phyloP scores from a whole-genome alignment of 2,329 filamentous ascomycete genomes.

The Aspergillus proliferans region DNA sequence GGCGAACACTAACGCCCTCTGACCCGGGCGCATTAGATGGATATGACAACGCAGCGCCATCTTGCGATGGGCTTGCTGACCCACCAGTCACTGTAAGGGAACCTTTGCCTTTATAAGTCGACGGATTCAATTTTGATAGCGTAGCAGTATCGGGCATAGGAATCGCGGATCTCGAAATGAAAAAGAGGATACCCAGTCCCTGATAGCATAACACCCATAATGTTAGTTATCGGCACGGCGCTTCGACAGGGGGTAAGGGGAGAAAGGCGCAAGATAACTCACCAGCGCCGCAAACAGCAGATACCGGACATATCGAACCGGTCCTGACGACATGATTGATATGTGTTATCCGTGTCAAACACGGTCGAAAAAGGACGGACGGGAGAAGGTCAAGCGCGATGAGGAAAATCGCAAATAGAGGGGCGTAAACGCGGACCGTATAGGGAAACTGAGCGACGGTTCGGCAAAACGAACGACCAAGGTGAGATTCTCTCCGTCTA shows the following conservation, averaged over 20 bases:
- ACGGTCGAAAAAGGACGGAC: slow-evolving; percentile 10
- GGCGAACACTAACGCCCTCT: slow-evolving; percentile 46
- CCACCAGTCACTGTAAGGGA: slow-evolving; percentile 5
- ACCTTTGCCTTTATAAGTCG: slow-evolving; percentile 21
- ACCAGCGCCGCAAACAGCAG: slow-evolving; percentile 80
- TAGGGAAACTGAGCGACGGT: background rate
- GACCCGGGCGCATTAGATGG: slow-evolving; percentile 10
- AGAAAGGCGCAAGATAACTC: slow-evolving; percentile 35
- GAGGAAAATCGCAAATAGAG: background rate
- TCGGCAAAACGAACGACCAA: background rate
- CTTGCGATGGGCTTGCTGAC: slow-evolving; percentile 6
- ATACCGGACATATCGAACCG: slow-evolving; percentile 48
- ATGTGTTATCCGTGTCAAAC: slow-evolving; percentile 8
- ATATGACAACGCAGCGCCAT: slow-evolving; percentile 16
- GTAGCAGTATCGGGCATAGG: slow-evolving; percentile 26
- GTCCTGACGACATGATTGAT: slow-evolving; percentile 28
- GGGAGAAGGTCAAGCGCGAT: background rate
- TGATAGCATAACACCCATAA: slow-evolving; percentile 18
- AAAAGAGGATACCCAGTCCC: slow-evolving; percentile 70
- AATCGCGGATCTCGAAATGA: slow-evolving; percentile 62
- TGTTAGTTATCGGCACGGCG: slow-evolving; percentile 10
- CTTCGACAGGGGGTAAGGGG: background rate
- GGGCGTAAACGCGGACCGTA: background rate
- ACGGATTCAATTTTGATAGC: slow-evolving; percentile 15
- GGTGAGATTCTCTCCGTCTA: background rate